These are phyloP conservation scores for Xylariaceae sp. DNA, from an alignment of 2,329 filamentous ascomycete genomes.

Conservation along the genomic window DNA sequence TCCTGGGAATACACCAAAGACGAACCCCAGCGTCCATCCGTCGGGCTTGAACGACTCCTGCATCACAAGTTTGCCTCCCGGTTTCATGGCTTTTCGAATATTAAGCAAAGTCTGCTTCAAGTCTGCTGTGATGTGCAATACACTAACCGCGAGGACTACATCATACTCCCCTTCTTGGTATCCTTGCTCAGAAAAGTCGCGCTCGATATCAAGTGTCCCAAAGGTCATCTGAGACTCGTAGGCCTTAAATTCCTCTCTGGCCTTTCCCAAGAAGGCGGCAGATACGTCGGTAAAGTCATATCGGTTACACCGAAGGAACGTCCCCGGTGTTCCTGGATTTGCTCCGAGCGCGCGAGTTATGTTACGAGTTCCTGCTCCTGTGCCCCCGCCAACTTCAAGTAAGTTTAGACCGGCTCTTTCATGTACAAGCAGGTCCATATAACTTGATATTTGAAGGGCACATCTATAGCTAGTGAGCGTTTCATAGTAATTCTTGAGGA, in stretches of 20 bases:
- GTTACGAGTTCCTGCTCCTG: conserved; percentile 13
- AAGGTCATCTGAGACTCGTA: conserved; percentile 21
- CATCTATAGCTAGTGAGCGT: background rate
- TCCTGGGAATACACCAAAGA: conserved; percentile 29
- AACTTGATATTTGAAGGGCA: conserved; percentile 7
- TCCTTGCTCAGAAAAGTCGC: conserved; percentile 18
- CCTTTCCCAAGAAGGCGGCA: conserved; percentile 7
- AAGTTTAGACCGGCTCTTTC: conserved; percentile 23
- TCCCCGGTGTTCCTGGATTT: background rate
- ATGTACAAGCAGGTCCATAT: conserved; percentile 25
- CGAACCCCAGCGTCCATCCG: conserved; percentile 16
- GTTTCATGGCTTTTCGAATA: conserved; percentile 22
- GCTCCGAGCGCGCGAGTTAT: conserved; percentile 12
- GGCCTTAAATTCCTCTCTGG: conserved; percentile 4
- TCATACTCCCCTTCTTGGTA: conserved; percentile 18
- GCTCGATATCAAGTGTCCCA: conserved; percentile 29
- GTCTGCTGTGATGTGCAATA: conserved; percentile 24
- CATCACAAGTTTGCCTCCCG: conserved; percentile 27
- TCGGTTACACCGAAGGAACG: conserved; percentile 13
- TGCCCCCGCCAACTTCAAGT: conserved; percentile 29
- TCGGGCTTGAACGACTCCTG: conserved; percentile 13
- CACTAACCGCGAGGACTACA: conserved; percentile 24
- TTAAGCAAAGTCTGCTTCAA: conserved; percentile 16
- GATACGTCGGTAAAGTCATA: conserved; percentile 32
- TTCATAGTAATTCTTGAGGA: conserved; percentile 14